phyloP scores from a whole-genome alignment of 1,139 yeast genomes.

The Nadsonia commutata region DNA sequence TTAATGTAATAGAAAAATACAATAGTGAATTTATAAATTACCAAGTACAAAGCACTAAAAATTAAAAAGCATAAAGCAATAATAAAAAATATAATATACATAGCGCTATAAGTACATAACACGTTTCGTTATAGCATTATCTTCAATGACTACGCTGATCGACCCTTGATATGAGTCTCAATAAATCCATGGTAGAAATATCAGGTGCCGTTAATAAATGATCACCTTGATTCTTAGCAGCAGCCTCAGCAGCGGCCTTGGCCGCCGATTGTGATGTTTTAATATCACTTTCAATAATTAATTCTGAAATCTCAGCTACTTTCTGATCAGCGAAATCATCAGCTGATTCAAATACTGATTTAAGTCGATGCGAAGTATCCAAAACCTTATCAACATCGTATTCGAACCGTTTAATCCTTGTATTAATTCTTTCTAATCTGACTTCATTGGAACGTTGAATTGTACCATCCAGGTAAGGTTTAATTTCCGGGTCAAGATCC shows the following conservation, averaged over 20 bases:
- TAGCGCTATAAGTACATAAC: background rate
- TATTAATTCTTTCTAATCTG: background rate
- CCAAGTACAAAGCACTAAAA: background rate
- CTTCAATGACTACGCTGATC: background rate
- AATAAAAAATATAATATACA: background rate
- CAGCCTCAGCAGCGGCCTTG: too few relatives aligned
- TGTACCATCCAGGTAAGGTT: background rate
- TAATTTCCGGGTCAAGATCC: background rate
- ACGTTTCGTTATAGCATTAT: background rate
- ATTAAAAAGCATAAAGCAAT: background rate
- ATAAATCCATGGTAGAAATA: background rate
- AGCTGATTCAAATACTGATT: background rate
- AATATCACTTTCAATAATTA: background rate
- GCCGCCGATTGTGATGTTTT: background rate
- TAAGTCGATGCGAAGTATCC: background rate
- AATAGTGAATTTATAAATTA: background rate
- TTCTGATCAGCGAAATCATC: background rate
- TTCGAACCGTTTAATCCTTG: background rate
- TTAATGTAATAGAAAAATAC: too few relatives aligned
- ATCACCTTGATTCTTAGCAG: too few relatives aligned
- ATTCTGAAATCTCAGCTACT: background rate
- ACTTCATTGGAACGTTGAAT: background rate
- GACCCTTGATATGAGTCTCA: background rate
- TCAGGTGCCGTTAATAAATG: too few relatives aligned
- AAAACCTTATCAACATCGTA: background rate